Conservation (phyloP, 768 basidiomycete species). For the Podaxis sp. region DNA sequence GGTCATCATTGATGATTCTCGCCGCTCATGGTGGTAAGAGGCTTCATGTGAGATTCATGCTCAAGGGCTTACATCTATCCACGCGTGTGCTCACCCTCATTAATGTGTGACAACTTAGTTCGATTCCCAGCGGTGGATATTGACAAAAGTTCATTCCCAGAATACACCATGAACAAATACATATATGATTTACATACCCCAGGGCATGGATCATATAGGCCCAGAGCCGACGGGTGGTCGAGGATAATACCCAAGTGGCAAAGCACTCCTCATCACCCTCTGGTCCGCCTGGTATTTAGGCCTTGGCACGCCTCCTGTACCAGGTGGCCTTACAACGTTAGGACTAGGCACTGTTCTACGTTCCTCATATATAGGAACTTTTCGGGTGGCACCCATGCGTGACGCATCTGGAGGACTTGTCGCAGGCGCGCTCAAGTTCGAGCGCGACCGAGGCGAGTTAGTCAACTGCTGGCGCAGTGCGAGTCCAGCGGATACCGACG, state of each 20-base stretch:
- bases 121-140: no score
- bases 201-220: not conserved
- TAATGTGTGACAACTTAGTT: no score
- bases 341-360: not conserved
- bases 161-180: not conserved
- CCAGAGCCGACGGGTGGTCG: not conserved
- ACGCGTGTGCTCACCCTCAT: not conserved
- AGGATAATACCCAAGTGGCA: constrained; percentile 2
- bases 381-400: not conserved
- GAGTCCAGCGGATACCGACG: constrained; percentile 19
- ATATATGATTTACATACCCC: not conserved
- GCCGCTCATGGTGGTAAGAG: not conserved
- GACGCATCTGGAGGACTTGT: constrained; percentile 12
- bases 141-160: not conserved
- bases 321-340: not conserved
- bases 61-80: not conserved
- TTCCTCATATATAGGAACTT: constrained; percentile 8
- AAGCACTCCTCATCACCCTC: constrained; percentile 7
- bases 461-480: constrained; percentile 17
- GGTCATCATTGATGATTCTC: no score
- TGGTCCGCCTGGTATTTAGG: not conserved
- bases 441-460: constrained; percentile 1
- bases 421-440: constrained; percentile 23
- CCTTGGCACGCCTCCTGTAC: constrained; percentile 5
- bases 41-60: not conserved